Base-by-base conservation (phyloP, 352 stramenopile species). In the Globisporangium uncinulatum region DNA sequence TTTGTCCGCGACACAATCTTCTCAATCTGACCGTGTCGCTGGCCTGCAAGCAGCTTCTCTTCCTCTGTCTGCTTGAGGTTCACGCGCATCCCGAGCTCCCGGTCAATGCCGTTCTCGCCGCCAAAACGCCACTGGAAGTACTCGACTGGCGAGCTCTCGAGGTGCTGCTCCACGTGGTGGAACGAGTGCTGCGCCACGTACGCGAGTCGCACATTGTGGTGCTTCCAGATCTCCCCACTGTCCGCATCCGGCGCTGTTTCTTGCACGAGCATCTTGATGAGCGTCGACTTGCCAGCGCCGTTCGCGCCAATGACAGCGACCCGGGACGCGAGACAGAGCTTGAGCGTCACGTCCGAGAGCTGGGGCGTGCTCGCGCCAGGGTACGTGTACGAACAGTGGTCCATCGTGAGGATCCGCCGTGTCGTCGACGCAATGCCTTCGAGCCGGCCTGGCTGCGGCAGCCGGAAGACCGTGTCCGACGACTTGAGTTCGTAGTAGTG, bases 111-210 rank as follows among this genome's bases (percentile, higher is more conserved):
- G 69, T 97, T 94, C 67, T 95, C 92, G 54, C 93, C 89, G 59
- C 93, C 91, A 64, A 98, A 99, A 63, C 96, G 88, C 96, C 96
- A 99, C 65, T 96, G 94, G 67, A 99, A 97, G 82, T 99, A 99
- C 57, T 97, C 74, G 62, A 92, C 95, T n/a, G 96, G 93, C 55
- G 85, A 96, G 50, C 95, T 80, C 59, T 99, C 94, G 46, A 98
- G 84, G 76, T 99, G 95, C 58, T 95, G 76, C 73, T 99, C 96
- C 61, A 99, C 97, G 76, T 99, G 96, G 69, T 98, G 94, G 76
- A 99, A 98, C 41, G 95, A 90, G 74, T 99, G 96, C 80, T 99
- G 95, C 32, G 94, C 92, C 5, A 99, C 95, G 74, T 98, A 99
- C 4, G 95, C 95, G 65, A 98, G 94, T 72, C 92, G 89, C 67